Conservation (phyloP, 208 protist species). For the Wallacemonas sp. region DNA sequence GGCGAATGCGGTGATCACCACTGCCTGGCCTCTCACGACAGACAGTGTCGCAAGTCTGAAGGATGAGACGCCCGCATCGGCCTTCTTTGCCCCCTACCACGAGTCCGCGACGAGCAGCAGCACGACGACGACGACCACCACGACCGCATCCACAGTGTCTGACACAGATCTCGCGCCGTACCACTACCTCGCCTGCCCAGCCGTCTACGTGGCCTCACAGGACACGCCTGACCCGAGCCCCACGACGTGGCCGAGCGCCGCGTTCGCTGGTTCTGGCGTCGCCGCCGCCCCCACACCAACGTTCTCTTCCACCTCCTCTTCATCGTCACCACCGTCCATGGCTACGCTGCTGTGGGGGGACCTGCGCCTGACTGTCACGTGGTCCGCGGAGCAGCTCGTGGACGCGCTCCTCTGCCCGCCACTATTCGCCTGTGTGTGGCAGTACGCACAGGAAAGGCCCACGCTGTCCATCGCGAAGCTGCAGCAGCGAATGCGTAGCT, state of each 20-base stretch:
- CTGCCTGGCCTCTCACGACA: too few relatives aligned
- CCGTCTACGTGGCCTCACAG: neutral
- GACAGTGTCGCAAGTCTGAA: too few relatives aligned
- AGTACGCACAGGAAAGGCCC: neutral
- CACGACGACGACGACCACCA: neutral
- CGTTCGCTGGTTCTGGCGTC: neutral
- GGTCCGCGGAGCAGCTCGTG: conserved; percentile 16
- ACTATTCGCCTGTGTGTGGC: conserved; percentile 3
- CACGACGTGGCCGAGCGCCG: neutral
- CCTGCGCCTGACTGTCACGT: conserved; percentile 2
- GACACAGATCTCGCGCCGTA: neutral
- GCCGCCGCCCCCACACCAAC: too few relatives aligned
- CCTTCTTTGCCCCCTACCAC: neutral
- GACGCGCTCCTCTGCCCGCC: conserved; percentile 15
- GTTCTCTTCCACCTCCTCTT: too few relatives aligned
- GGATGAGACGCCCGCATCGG: neutral
- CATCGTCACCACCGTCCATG: too few relatives aligned
- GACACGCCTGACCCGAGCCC: neutral
- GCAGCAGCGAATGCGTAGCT: conserved; percentile 21
- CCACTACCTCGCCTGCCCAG: neutral
- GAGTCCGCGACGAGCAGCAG: neutral
- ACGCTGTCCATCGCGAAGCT: neutral
- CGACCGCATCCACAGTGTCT: neutral
- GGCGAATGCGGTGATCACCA: too few relatives aligned
- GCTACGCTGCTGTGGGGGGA: neutral